Conservation (phyloP, 176 grass and related monocot genomes). For the Alloteropsis semialata region DNA sequence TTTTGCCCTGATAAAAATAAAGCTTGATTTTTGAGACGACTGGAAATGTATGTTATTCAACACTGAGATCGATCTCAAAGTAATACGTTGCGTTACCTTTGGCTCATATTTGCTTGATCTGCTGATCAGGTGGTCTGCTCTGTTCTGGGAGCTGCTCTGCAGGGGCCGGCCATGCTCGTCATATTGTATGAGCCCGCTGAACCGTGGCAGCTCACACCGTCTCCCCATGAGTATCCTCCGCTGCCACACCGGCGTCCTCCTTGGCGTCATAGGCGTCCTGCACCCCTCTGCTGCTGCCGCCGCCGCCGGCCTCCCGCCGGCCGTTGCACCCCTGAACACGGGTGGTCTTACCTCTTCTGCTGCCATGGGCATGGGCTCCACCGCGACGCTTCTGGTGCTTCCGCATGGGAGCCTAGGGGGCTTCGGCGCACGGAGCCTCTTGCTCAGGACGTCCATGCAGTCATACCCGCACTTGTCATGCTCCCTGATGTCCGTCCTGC, state of each 20-base stretch:
- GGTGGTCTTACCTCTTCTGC: not conserved
- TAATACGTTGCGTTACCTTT: not conserved
- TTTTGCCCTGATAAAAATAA: conserved; percentile 25
- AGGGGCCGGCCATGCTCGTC: conserved; percentile 38
- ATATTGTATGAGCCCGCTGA: conserved; percentile 49
- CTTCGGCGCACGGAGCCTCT: conserved; percentile 4
- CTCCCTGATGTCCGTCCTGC: not conserved
- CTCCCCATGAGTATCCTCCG: conserved; percentile 50
- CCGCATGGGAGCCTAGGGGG: conserved; percentile 4
- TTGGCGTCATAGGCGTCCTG: conserved; percentile 10
- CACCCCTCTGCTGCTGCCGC: not conserved
- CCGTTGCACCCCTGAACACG: not conserved
- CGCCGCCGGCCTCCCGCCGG: not conserved
- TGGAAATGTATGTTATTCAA: not conserved
- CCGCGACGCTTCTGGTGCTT: not conserved
- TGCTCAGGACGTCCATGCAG: not conserved
- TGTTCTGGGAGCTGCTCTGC: conserved; percentile 2
- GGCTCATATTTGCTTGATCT: not conserved
- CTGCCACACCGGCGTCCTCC: conserved; percentile 50
- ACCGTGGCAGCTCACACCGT: conserved; percentile 43
- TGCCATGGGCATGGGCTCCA: conserved; percentile 9
- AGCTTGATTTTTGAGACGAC: not conserved
- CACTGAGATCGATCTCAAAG: not conserved
- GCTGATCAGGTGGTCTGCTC: conserved; percentile 3
- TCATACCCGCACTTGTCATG: not conserved